These are phyloP conservation scores for Haplosporangium gracile DNA, from an alignment of 192 early-diverging fungal genomes.

Conservation along the genomic window DNA sequence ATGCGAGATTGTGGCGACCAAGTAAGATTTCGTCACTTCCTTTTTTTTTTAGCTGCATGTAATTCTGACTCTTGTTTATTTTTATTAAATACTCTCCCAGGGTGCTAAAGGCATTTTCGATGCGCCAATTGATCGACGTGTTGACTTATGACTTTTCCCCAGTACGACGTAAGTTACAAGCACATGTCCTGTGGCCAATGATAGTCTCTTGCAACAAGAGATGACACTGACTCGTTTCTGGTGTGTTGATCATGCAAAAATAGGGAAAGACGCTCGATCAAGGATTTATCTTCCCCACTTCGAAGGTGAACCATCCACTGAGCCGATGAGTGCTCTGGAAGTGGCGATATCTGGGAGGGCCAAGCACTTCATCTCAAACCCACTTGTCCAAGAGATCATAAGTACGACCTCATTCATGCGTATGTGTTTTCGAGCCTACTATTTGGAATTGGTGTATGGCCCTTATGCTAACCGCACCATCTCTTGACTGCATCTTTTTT, in stretches of 20 bases:
- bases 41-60: background rate
- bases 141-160: slow-evolving; percentile 59
- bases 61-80: background rate
- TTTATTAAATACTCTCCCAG: background rate
- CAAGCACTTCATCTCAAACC: slow-evolving; percentile 57
- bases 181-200: background rate
- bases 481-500: background rate
- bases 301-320: slow-evolving; percentile 41
- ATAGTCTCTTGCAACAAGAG: background rate
- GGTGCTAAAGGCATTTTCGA: slow-evolving; percentile 50
- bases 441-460: background rate
- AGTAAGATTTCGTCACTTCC: slow-evolving; percentile 20
- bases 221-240: background rate
- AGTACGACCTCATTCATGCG: slow-evolving; percentile 24
- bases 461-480: background rate
- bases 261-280: slow-evolving; percentile 33
- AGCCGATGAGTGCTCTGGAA: slow-evolving; percentile 58
- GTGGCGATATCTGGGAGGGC: slow-evolving; percentile 57
- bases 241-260: background rate
- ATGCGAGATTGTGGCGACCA: slow-evolving; percentile 60
- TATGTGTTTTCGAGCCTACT: background rate
- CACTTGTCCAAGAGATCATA: slow-evolving; percentile 56
- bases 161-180: slow-evolving; percentile 21
- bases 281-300: slow-evolving; percentile 42
- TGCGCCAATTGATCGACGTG: slow-evolving; percentile 54